Base-by-base conservation (phyloP, 1,139 yeast species). In the Suhomyces atakaporum region DNA sequence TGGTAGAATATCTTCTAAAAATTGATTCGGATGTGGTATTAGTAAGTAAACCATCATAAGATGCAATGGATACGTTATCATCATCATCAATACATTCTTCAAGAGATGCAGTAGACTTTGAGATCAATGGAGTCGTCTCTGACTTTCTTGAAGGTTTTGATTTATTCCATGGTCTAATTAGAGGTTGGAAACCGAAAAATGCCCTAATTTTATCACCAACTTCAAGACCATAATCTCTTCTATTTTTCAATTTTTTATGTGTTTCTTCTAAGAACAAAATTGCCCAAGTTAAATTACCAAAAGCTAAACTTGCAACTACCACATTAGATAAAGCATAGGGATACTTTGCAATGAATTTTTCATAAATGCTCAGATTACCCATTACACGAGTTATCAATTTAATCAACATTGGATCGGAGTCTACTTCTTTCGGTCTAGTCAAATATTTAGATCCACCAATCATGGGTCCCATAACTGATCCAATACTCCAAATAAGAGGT, bases 321-420 rank as follows among this genome's bases (percentile, higher is more conserved):
- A 81, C 50, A 51, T 80, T 81, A 4, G 84, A 79, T 44, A 80
- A 58, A 1, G 83, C 79, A 50, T 78, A 81, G 0, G 87, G 87
- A 50, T 69, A 67, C 27, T 53, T 56, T 14, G 62, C 53, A 21
- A 75, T 62, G 39, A 77, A 55, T 9, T 37, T 38, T 13, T 62
- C 54, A 46, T 46, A 37, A 15, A 43, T 14, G 12, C 31, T 24
- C 12, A 20, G 24, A 6, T n/a, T 12, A 10, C 28, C 21, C 18
- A 31, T 10, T n/a, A 23, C 16, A 3, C n/a, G 9, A 5, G 23
- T 10, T 7, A 21, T 20, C 4, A 26, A 16, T 4, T 15, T 22
- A 5, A 23, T 9, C 11, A 38, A 7, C 24, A 28, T 2, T 3
- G 48, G 48, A 20, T 38, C 40, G n/a, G 38, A 21, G 3, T 28